These are phyloP conservation scores for Fusarium protoensiforme DNA, from an alignment of 2,329 filamentous ascomycete species.

Conservation along the genomic window DNA sequence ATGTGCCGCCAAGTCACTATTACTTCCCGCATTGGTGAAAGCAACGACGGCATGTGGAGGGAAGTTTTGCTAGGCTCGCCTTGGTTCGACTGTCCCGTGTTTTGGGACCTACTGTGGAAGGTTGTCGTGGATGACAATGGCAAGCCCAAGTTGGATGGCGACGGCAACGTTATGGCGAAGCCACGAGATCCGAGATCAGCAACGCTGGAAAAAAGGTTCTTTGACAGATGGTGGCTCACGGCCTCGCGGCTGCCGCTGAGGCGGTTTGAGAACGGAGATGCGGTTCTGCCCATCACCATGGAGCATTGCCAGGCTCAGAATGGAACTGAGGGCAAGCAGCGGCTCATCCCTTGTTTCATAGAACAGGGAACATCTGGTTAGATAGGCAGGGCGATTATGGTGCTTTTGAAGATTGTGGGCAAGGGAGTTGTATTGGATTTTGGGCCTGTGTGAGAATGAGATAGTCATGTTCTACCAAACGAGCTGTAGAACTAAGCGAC, in stretches of 20 bases:
- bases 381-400: no score
- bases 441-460: neutral
- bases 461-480: neutral
- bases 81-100: slow-evolving; percentile 44
- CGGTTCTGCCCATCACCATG: slow-evolving; percentile 25
- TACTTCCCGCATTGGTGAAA: neutral
- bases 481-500: neutral
- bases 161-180: neutral
- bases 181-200: neutral
- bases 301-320: neutral
- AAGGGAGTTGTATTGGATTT: no score
- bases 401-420: no score
- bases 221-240: slow-evolving; percentile 37
- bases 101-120: slow-evolving; percentile 21
- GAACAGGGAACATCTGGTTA: no score
- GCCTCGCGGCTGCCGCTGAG: slow-evolving; percentile 34
- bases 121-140: neutral
- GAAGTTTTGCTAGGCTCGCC: slow-evolving; percentile 36
- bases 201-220: slow-evolving; percentile 38
- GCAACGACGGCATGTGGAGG: slow-evolving; percentile 40
- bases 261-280: slow-evolving; percentile 27
- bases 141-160: neutral
- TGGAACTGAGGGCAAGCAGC: slow-evolving; percentile 4
- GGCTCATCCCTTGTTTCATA: neutral
- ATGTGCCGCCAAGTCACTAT: slow-evolving; percentile 4